phyloP scores from a whole-genome alignment of 2,329 filamentous ascomycete species.

The Penicillium sp. region DNA sequence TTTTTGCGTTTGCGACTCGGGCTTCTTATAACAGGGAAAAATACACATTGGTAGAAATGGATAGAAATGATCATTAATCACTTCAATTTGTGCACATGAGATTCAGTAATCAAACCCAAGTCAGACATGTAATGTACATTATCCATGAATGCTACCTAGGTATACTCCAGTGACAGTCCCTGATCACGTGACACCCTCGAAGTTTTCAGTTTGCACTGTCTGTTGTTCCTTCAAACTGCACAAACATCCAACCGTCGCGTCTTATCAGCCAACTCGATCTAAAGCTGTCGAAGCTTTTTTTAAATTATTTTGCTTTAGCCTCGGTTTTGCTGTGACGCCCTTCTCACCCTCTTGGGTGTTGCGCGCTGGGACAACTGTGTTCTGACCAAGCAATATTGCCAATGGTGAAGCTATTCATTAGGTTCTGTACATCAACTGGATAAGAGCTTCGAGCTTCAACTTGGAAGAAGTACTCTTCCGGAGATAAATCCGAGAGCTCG shows the following conservation, averaged over 20 bases:
- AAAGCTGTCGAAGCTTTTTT: constrained; percentile 10
- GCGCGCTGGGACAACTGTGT: background rate
- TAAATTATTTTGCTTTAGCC: background rate
- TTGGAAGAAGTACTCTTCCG: background rate
- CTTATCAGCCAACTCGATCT: constrained; percentile 25
- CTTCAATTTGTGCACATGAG: background rate
- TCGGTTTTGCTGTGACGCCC: constrained; percentile 7
- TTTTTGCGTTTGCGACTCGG: background rate
- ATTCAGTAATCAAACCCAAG: too few relatives aligned
- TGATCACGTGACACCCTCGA: constrained; percentile 17
- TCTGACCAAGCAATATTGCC: background rate
- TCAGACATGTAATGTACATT: background rate
- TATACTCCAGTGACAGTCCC: background rate
- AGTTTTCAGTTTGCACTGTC: constrained; percentile 41
- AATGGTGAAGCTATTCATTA: background rate
- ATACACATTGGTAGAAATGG: background rate
- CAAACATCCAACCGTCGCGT: constrained; percentile 36
- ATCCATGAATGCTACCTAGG: background rate
- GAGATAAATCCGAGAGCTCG: background rate
- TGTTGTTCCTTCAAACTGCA: constrained; percentile 41
- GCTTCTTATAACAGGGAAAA: background rate
- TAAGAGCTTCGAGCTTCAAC: constrained; percentile 7
- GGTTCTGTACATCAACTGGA: background rate
- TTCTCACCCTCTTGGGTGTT: constrained; percentile 19
- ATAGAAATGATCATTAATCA: background rate